These are phyloP conservation scores for Pestalotiopsis sp. DNA, from an alignment of 2,329 filamentous ascomycete species.

Conservation along the genomic window DNA sequence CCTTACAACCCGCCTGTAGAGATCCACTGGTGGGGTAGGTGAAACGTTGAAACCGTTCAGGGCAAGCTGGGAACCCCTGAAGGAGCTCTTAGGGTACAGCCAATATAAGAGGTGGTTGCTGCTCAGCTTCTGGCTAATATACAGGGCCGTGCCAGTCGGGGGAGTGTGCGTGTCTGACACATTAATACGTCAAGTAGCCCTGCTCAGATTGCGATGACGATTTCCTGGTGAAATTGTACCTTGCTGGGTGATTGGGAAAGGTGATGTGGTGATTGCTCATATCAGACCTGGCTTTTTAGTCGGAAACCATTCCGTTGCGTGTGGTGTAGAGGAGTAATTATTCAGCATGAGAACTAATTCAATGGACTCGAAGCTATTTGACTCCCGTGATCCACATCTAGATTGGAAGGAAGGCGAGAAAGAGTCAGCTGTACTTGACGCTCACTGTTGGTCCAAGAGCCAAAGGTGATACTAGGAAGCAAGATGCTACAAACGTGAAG, in stretches of 20 bases:
- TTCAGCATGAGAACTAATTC: too few species aligned
- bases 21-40: background rate
- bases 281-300: background rate
- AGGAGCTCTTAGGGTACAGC: background rate
- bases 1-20: background rate
- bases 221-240: background rate
- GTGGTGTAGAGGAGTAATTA: too few species aligned
- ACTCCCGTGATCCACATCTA: background rate
- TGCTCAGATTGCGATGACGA: conserved; percentile 1
- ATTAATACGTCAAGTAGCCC: background rate
- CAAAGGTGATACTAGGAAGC: background rate
- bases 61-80: background rate
- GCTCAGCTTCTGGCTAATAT: background rate
- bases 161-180: background rate
- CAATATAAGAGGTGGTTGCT: background rate
- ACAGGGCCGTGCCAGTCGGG: background rate
- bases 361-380: background rate
- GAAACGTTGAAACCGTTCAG: conserved; percentile 7
- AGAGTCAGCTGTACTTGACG: background rate
- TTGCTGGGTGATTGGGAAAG: background rate
- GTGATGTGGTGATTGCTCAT: background rate
- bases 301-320: background rate
- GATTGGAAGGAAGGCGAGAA: background rate
- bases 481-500: background rate
- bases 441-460: background rate